These are phyloP conservation scores for Candida sonorensis DNA, from an alignment of 805 yeast genomes.

Conservation along the genomic window DNA sequence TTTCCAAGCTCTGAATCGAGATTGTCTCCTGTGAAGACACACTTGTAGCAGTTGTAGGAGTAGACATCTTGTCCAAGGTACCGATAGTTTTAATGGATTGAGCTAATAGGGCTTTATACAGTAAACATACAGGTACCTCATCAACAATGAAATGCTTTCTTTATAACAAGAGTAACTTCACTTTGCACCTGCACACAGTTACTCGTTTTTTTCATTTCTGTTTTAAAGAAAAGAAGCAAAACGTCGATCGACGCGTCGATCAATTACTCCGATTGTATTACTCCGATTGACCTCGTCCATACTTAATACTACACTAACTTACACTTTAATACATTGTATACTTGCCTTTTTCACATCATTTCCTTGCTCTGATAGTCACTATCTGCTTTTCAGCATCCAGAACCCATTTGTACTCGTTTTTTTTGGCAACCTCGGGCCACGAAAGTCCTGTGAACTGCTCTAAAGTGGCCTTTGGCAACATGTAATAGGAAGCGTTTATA, in stretches of 20 bases:
- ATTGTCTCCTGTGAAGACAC: conserved; percentile 17
- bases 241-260: not conserved
- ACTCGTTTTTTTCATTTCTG: no score
- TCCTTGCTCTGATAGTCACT: conserved; percentile 19
- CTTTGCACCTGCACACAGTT: no score
- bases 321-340: not conserved
- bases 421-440: conserved; percentile 17
- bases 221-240: no score
- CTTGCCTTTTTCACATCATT: not conserved
- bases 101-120: no score
- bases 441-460: conserved; percentile 27
- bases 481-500: conserved; percentile 35
- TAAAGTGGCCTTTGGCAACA: conserved; percentile 21
- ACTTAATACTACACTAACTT: no score
- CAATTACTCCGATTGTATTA: no score
- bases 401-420: conserved; percentile 28
- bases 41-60: conserved; percentile 1
- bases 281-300: no score
- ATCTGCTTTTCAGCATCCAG: conserved; percentile 21
- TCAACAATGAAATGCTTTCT: no score
- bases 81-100: conserved; percentile 9
- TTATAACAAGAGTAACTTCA: no score
- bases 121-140: no score
- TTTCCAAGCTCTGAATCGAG: conserved; percentile 34
- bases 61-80: conserved; percentile 7